Evolutionary conservation across 78 protist genomes (phyloP).

Genomic region (Dictyostelium capitatum): DNA sequence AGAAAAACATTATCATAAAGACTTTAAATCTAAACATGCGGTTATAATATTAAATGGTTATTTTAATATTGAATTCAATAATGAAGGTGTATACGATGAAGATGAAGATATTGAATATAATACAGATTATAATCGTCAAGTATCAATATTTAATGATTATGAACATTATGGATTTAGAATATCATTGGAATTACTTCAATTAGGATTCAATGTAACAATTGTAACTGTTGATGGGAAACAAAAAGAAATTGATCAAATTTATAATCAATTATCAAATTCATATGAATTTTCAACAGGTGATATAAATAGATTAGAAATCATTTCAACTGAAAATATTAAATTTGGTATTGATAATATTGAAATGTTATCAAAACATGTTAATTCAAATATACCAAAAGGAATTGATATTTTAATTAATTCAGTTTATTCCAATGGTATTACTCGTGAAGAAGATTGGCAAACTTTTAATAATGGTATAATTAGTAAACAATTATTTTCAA

Average conservation of each 20-base stretch:
- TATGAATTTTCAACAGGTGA: not conserved
- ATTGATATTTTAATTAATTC: constrained; percentile 2
- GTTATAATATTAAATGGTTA: not conserved
- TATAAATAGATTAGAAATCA: not conserved
- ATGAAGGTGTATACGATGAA: not conserved
- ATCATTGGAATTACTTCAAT: not conserved
- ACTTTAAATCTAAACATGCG: not conserved
- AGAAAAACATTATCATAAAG: not conserved
- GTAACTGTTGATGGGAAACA: not conserved
- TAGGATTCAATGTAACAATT: not conserved
- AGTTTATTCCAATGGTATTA: not conserved
- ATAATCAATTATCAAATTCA: not conserved
- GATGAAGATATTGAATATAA: not conserved
- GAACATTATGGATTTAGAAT: not conserved
- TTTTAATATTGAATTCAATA: not conserved
- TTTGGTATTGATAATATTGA: not conserved
- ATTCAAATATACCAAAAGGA: not conserved
- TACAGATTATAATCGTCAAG: not conserved
- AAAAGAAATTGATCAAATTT: not conserved
- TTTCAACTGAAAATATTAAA: not conserved
- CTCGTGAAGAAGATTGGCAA: not conserved
- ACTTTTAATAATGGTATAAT: not conserved
- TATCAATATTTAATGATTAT: not conserved
- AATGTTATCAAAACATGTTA: not conserved
- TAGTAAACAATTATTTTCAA: not conserved